phyloP scores from a whole-genome alignment of 495 filamentous ascomycete species.

The Aspergillus incahuasiensis region DNA sequence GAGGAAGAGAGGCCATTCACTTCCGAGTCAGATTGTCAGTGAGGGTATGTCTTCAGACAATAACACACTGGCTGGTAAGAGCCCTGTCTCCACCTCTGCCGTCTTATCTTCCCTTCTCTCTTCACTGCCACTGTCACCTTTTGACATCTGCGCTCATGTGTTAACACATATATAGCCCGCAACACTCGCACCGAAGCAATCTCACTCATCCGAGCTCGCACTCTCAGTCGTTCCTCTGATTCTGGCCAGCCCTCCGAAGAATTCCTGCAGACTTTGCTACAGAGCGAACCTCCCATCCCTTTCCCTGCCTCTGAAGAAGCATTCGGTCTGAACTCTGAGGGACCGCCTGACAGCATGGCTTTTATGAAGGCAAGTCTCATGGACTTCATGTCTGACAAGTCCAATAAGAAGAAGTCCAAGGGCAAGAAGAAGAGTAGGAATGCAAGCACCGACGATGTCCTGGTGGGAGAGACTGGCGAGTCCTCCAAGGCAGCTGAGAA shows the following conservation, averaged over 20 bases:
- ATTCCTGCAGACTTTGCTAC: not conserved
- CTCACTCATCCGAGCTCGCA: conserved; percentile 10
- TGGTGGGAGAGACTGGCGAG: not conserved
- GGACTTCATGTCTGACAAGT: conserved; percentile 6
- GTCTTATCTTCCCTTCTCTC: not conserved
- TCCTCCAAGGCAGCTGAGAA: not conserved
- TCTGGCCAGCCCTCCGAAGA: not conserved
- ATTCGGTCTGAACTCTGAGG: not conserved
- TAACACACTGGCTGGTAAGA: not conserved
- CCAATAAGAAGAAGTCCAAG: conserved; percentile 14
- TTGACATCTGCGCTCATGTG: too few species aligned
- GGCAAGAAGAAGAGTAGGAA: conserved; percentile 2
- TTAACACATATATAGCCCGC: not conserved
- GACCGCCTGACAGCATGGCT: not conserved
- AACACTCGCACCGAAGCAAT: conserved; percentile 9
- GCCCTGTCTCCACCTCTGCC: not conserved
- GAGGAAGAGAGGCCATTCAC: not conserved
- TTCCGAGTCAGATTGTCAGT: not conserved
- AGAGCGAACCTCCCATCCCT: not conserved
- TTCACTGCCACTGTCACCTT: not conserved
- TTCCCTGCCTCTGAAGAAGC: not conserved
- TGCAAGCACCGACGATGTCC: too few species aligned
- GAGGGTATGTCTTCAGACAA: not conserved
- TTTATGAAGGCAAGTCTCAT: conserved; percentile 1
- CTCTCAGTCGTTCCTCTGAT: conserved; percentile 2